These are phyloP conservation scores for Cercospora beticola DNA, from an alignment of 2,329 filamentous ascomycete species.

Conservation along the genomic window DNA sequence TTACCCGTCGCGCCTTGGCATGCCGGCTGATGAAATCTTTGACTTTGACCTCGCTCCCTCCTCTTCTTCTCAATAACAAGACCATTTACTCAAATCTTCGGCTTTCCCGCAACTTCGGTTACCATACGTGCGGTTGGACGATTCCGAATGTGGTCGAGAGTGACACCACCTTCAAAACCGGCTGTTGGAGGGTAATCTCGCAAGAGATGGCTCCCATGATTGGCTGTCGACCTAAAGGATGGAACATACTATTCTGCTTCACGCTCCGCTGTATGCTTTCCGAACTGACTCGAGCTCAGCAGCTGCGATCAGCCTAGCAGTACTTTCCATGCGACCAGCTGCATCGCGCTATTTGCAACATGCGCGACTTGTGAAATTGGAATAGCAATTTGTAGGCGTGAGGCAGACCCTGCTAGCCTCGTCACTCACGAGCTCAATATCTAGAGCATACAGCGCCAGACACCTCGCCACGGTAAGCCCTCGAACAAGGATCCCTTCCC, in stretches of 20 bases:
- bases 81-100: conserved; percentile 76
- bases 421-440: not conserved
- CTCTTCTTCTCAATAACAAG: conserved; percentile 48
- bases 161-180: conserved; percentile 75
- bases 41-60: conserved; percentile 18
- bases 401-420: not conserved
- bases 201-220: conserved; percentile 59
- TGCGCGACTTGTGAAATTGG: too few species aligned
- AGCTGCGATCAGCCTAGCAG: too few species aligned
- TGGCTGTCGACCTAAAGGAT: conserved; percentile 66
- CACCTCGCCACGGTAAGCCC: not conserved
- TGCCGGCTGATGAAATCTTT: conserved; percentile 14
- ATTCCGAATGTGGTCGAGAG: conserved; percentile 74
- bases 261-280: too few species aligned
- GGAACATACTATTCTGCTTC: conserved; percentile 47
- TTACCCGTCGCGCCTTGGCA: not conserved
- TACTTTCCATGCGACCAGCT: too few species aligned
- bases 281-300: too few species aligned
- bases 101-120: conserved; percentile 51
- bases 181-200: conserved; percentile 66
- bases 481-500: not conserved
- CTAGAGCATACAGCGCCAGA: not conserved
- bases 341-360: too few species aligned
- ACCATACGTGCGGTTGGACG: conserved; percentile 55
- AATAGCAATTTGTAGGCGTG: not conserved